These are phyloP conservation scores for Colletotrichum liaoningense DNA, from an alignment of 2,329 filamentous ascomycete species.

Conservation along the genomic window DNA sequence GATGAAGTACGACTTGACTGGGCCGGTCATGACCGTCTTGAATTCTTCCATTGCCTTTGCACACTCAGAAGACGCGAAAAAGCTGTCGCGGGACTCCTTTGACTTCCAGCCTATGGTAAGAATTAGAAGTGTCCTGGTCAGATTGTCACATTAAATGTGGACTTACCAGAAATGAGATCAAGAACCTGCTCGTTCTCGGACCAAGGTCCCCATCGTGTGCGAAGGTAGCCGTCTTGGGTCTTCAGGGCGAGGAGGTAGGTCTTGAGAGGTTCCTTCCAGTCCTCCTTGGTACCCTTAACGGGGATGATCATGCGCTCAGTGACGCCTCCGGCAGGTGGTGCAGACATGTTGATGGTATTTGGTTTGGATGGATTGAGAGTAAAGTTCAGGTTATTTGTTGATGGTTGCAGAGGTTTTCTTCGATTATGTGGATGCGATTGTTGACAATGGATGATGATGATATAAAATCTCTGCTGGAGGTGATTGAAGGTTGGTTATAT, in stretches of 20 bases:
- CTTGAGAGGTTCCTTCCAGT: conserved; percentile 30
- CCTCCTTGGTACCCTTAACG: conserved; percentile 22
- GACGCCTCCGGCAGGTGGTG: conserved; percentile 2
- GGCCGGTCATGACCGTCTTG: conserved; percentile 16
- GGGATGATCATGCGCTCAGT: conserved; percentile 30
- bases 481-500: not conserved
- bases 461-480: not conserved
- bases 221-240: conserved; percentile 25
- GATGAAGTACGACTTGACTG: conserved; percentile 23
- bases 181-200: conserved; percentile 25
- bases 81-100: conserved; percentile 19
- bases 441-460: not conserved
- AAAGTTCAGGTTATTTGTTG: not conserved
- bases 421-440: no score
- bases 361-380: no score
- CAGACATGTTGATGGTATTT: conserved; percentile 8
- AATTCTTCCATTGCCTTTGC: conserved; percentile 9
- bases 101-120: conserved; percentile 18
- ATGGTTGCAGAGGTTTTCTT: not conserved
- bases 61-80: conserved; percentile 18
- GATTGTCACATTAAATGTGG: not conserved
- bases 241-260: conserved; percentile 27
- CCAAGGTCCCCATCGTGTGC: conserved; percentile 31
- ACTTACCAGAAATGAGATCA: conserved; percentile 28
- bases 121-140: not conserved